These are phyloP conservation scores for Nitzschia sp. DNA, from an alignment of 108 stramenopile species.

Conservation along the genomic window DNA sequence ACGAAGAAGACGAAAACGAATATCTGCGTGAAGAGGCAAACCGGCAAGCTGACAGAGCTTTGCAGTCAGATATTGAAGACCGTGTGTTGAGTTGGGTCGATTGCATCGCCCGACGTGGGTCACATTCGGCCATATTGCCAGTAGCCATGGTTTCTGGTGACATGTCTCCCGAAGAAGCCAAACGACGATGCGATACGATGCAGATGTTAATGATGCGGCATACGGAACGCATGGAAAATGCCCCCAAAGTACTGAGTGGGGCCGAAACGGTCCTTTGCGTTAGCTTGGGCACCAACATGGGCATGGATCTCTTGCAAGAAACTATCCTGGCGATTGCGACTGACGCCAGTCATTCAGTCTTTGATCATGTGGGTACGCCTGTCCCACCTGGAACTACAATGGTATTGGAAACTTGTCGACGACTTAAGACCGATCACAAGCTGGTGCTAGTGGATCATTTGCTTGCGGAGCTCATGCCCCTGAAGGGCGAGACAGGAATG, in stretches of 20 bases:
- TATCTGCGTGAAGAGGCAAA: constrained; percentile 51
- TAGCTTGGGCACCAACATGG: constrained; percentile 30
- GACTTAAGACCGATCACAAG: constrained; percentile 51
- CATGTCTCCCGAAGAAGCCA: constrained; percentile 46
- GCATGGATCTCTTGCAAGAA: constrained; percentile 43
- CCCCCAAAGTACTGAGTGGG: constrained; percentile 40
- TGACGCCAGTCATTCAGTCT: constrained; percentile 39
- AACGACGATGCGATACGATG: constrained; percentile 54
- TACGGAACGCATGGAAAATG: constrained; percentile 23
- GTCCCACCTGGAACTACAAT: constrained; percentile 37
- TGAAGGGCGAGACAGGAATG: constrained; percentile 10
- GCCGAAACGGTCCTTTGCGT: constrained; percentile 39
- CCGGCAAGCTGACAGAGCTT: constrained; percentile 51
- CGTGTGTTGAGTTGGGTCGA: constrained; percentile 80
- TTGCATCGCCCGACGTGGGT: constrained; percentile 57
- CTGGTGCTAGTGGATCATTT: constrained; percentile 51
- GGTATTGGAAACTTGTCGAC: constrained; percentile 36
- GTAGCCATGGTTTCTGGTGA: constrained; percentile 53
- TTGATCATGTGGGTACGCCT: constrained; percentile 51
- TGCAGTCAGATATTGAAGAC: constrained; percentile 72
- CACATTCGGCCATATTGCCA: constrained; percentile 71
- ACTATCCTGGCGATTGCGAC: constrained; percentile 47
- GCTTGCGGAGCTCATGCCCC: constrained; percentile 30
- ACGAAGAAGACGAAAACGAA: constrained; percentile 49
- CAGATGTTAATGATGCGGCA: constrained; percentile 54